These are phyloP conservation scores for Orbilia brochopaga DNA, from an alignment of 2,329 filamentous ascomycete genomes.

Conservation along the genomic window DNA sequence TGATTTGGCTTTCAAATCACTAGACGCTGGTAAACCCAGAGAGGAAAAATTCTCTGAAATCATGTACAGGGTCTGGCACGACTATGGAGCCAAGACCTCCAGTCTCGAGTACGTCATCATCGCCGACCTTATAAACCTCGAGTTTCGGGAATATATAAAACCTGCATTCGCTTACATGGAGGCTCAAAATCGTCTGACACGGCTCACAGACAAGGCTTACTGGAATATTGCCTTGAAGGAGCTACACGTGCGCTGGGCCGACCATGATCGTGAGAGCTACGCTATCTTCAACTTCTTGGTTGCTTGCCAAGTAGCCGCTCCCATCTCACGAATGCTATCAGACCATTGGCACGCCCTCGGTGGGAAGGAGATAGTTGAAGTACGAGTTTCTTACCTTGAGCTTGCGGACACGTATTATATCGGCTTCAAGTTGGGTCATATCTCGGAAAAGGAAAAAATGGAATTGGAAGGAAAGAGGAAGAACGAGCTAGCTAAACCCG, in stretches of 20 bases:
- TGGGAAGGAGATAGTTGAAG: neutral
- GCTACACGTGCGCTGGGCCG: neutral
- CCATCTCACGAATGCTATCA: neutral
- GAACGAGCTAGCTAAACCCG: too few relatives aligned
- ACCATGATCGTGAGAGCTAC: neutral
- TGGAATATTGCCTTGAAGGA: neutral
- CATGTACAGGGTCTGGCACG: conserved; percentile 24
- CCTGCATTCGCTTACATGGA: too few relatives aligned
- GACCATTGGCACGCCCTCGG: neutral
- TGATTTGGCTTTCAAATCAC: neutral
- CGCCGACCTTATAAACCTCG: conserved; percentile 2
- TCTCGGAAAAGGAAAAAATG: neutral
- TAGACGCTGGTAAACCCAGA: neutral
- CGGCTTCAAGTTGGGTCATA: conserved; percentile 11
- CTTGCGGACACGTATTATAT: neutral
- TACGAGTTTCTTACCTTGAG: neutral
- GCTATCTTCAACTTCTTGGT: conserved; percentile 4
- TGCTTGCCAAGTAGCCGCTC: neutral
- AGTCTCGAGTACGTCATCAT: conserved; percentile 9
- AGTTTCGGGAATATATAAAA: neutral
- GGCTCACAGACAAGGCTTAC: too few relatives aligned
- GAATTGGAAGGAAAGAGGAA: neutral
- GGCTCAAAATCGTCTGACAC: too few relatives aligned
- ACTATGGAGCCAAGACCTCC: neutral
- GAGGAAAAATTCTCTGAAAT: conserved; percentile 31